Base-by-base conservation (phyloP, 78 protist species). In the Speleostelium caveatum region DNA sequence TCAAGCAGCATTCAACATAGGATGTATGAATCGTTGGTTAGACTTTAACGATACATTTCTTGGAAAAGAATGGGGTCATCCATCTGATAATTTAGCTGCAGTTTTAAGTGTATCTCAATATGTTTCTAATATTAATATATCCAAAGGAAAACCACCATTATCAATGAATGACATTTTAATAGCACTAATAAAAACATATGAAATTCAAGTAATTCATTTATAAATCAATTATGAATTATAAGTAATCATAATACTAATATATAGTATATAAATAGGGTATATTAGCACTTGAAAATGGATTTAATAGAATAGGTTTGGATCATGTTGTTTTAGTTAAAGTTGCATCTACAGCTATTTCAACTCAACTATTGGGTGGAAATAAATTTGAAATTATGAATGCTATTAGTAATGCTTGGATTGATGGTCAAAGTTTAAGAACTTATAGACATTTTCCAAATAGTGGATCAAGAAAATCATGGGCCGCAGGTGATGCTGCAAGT, bases 391-490 rank as follows among this genome's bases (percentile, higher is more conserved):
- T 86, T 19, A n/a, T 79, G 49, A 73, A 67, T 26, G 92, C 95
- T 51, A 58, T 93, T 41, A 72, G 87, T 26, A 93, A 93, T 35
- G 91, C 95, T 4, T 78, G 75, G 61, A 38, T 93, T 5, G 95
- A 93, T 41, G 87, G 87, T 28, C 93, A 87, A 66, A 30, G 80
- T 10, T 45, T 93, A 19, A 49, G 95, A 35, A 93, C 95, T 24
- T 93, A 93, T 56, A 33, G 95, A 26, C 95, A 93, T 33, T 86
- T 63, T 68, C 95, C 95, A 28, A 93, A 93, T 19, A 86, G 93
- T 12, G 95, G 95, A 2, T 41, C 61, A n/a, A 73, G 95, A 36
- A 93, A 93, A 65, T 55, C 74, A n/a, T 93, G 95, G 95, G 95
- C 95, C 7, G 95, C 95, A 0, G 95, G 92, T 58, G 95, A 93